Base-by-base conservation (phyloP, 192 early-diverging fungal genomes). In the Powellomyces hirtus region DNA sequence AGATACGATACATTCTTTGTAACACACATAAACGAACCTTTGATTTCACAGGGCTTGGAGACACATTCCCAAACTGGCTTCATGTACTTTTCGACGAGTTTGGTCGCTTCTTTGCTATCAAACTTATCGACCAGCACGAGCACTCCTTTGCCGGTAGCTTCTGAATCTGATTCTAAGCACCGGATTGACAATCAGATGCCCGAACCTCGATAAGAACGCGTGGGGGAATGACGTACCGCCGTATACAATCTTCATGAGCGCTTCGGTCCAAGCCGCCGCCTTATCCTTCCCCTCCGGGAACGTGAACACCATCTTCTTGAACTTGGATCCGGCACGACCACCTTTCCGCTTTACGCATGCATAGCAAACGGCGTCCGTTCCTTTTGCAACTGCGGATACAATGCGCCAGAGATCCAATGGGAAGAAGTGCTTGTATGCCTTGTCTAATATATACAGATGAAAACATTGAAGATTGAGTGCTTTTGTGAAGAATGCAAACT, bases 1-100 rank as follows among this genome's bases (percentile, higher is more conserved):
- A 46, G 44, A 22, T n/a, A n/a, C 0, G 22, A 44, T 22, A 62
- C 27, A 49, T 24, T 0, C 10, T 22, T 33, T 37, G 38, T 4
- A 29, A 13, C 1, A 0, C n/a, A n/a, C n/a, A n/a, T n/a, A n/a
- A n/a, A 62, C 71, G 20, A 44, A 82, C 81, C 34, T 67, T 81
- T 80, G 34, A 84, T 38, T 13, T 79, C 75, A 38, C 58, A 59
- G n/a, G 69, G 66, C 66, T 77, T 74, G 6, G 37, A 20, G 10
- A 75, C 38, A 0, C 64, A 55, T 44, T 73, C 77, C 70, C 71
- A 80, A 7, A 84, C 74, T 31, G 79, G 79, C 59, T 77, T 77
- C 75, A 82, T 78, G 66, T 81, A 80, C 53, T 82, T 78, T 61
- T 79, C 78, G 14, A 84, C 59, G 1, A 80, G 22, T 58, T 84